Evolutionary conservation across 2,329 filamentous ascomycete genomes (phyloP).

Genomic region (Phoma sp.): DNA sequence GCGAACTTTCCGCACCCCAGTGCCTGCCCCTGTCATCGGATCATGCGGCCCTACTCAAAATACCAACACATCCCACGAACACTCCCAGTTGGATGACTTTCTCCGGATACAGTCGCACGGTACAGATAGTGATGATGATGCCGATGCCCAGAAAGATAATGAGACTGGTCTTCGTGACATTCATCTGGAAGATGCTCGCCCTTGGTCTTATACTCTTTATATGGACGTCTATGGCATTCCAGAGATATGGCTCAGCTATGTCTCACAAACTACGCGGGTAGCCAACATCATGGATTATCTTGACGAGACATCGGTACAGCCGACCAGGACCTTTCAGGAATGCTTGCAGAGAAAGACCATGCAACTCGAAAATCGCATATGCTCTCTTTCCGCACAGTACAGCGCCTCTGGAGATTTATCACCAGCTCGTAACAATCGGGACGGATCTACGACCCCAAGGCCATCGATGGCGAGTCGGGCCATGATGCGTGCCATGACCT

Average conservation of each 20-base stretch:
- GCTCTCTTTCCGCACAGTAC: conserved; percentile 21
- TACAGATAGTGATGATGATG: conserved; percentile 50
- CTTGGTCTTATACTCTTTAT: conserved; percentile 45
- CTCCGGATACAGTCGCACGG: conserved; percentile 46
- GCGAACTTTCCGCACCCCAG: conserved; percentile 3
- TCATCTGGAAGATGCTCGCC: conserved; percentile 38
- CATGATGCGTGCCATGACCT: conserved; percentile 51
- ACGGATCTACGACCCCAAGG: background rate
- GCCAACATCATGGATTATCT: conserved; percentile 45
- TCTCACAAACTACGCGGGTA: conserved; percentile 55
- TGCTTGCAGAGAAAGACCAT: conserved; percentile 22
- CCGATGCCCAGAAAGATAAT: conserved; percentile 48
- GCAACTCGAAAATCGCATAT: conserved; percentile 25
- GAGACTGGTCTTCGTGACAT: conserved; percentile 47
- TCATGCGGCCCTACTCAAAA: conserved; percentile 12
- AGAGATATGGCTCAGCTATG: conserved; percentile 54
- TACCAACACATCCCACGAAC: conserved; percentile 24
- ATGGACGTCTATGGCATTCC: conserved; percentile 53
- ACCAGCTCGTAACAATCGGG: background rate
- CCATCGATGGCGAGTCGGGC: conserved; percentile 13
- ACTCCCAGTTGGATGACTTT: conserved; percentile 50
- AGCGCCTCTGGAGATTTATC: conserved; percentile 1
- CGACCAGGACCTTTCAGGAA: conserved; percentile 19
- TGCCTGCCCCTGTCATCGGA: conserved; percentile 13
- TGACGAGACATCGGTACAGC: conserved; percentile 14